These are phyloP conservation scores for Aureobasidium lini DNA, from an alignment of 2,329 filamentous ascomycete genomes.

Conservation along the genomic window DNA sequence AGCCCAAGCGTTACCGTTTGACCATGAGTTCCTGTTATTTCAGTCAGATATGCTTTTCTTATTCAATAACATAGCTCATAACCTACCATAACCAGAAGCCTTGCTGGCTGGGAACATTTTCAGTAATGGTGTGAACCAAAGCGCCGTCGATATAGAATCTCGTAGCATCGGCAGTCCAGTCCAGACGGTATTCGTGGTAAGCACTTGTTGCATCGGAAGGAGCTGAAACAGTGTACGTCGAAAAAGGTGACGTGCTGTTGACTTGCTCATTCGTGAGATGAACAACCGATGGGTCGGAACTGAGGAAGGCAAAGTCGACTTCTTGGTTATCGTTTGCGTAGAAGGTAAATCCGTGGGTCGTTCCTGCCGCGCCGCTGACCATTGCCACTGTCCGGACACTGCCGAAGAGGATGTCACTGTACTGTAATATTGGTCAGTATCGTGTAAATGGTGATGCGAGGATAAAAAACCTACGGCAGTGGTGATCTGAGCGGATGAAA, in stretches of 20 bases:
- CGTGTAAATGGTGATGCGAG: background rate
- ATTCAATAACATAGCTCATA: background rate
- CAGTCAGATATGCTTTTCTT: no score
- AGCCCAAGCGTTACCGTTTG: conserved; percentile 63
- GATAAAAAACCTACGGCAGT: conserved; percentile 28
- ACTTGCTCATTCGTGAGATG: conserved; percentile 53
- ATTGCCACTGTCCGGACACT: conserved; percentile 62
- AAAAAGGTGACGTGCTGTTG: conserved; percentile 50
- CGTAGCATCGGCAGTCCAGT: conserved; percentile 57
- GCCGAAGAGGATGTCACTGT: conserved; percentile 60
- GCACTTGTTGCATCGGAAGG: conserved; percentile 56
- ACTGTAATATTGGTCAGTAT: conserved; percentile 18
- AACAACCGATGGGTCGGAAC: background rate
- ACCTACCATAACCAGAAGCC: conserved; percentile 66
- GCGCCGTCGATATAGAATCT: conserved; percentile 61
- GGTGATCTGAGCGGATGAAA: conserved; percentile 51
- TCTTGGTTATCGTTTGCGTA: conserved; percentile 73
- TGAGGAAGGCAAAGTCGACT: conserved; percentile 60
- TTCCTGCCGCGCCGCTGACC: conserved; percentile 53
- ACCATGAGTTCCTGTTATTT: conserved; percentile 40
- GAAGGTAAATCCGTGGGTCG: conserved; percentile 75
- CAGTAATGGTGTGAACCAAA: conserved; percentile 47
- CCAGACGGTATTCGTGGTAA: conserved; percentile 76
- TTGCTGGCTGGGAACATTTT: conserved; percentile 42
- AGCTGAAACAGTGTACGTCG: conserved; percentile 54